phyloP scores from a whole-genome alignment of 148 eudicot species.

The Rhododendron mucronatum region DNA sequence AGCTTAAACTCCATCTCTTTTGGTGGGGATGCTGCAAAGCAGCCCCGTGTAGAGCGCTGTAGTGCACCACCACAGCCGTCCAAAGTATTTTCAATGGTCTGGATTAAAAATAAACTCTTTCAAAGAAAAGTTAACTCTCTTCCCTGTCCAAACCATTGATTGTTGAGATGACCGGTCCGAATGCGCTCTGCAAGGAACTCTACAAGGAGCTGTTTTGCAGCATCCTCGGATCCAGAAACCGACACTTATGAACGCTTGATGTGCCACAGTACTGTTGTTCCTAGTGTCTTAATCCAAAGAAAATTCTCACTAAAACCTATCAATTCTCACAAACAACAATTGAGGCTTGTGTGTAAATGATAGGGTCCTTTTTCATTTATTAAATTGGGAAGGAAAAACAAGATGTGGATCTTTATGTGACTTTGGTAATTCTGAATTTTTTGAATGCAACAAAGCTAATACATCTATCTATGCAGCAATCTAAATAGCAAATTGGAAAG shows the following conservation, averaged over 20 bases:
- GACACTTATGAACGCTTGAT: not conserved
- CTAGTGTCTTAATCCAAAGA: not conserved
- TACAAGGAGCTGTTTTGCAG: too few relatives aligned
- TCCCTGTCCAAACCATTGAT: too few relatives aligned
- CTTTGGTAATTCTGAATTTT: not conserved
- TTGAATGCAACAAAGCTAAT: not conserved
- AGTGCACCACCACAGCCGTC: too few relatives aligned
- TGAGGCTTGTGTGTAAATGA: not conserved
- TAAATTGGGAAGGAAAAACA: not conserved
- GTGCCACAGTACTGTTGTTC: not conserved
- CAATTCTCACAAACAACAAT: not conserved
- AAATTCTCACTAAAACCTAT: not conserved
- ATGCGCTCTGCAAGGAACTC: too few relatives aligned
- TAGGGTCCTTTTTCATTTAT: not conserved
- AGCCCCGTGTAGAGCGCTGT: too few relatives aligned
- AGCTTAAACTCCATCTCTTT: not conserved
- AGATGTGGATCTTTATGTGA: not conserved
- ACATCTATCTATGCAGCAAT: not conserved
- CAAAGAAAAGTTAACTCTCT: too few relatives aligned
- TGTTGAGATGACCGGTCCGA: too few relatives aligned
- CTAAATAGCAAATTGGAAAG: not conserved
- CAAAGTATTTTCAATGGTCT: too few relatives aligned
- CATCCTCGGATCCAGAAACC: not conserved
- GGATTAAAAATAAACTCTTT: too few relatives aligned
- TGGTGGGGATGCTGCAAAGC: too few relatives aligned